Conservation (phyloP, 148 eudicot species). For the Vaccinium vitisidaea region DNA sequence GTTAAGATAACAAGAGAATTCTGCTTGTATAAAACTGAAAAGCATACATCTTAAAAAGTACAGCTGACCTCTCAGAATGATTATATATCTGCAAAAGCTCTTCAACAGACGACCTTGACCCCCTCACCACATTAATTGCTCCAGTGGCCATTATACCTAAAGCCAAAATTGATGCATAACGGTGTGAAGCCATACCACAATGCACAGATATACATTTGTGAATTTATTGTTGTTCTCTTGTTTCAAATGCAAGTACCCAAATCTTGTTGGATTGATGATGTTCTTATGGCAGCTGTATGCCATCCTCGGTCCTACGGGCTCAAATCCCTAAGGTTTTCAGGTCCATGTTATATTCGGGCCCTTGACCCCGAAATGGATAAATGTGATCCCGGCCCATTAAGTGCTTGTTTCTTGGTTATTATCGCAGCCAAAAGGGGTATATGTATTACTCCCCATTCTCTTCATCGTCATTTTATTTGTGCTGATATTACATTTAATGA, state of each 20-base stretch:
- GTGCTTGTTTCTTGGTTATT: neutral
- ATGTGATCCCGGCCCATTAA: neutral
- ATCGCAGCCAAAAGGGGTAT: neutral
- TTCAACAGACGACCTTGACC: conserved; percentile 86
- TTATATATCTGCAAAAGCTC: conserved; percentile 89
- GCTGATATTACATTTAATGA: neutral
- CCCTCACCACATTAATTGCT: conserved; percentile 94
- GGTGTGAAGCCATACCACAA: neutral
- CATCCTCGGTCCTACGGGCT: neutral
- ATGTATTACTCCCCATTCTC: neutral
- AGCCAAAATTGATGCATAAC: conserved; percentile 16
- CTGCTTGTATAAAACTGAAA: conserved; percentile 6
- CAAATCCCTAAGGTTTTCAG: neutral
- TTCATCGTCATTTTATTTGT: neutral
- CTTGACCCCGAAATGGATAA: neutral
- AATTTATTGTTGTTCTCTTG: neutral
- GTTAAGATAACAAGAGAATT: neutral
- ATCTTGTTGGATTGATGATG: no score
- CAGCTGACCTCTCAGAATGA: conserved; percentile 88
- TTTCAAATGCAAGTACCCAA: no score
- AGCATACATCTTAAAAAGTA: conserved; percentile 7
- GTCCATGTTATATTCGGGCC: neutral
- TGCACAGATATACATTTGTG: neutral
- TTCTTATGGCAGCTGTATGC: no score
- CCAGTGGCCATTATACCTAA: conserved; percentile 96